These are phyloP conservation scores for Aspergillus niger DNA, from an alignment of 2,329 filamentous ascomycete species.

Conservation along the genomic window DNA sequence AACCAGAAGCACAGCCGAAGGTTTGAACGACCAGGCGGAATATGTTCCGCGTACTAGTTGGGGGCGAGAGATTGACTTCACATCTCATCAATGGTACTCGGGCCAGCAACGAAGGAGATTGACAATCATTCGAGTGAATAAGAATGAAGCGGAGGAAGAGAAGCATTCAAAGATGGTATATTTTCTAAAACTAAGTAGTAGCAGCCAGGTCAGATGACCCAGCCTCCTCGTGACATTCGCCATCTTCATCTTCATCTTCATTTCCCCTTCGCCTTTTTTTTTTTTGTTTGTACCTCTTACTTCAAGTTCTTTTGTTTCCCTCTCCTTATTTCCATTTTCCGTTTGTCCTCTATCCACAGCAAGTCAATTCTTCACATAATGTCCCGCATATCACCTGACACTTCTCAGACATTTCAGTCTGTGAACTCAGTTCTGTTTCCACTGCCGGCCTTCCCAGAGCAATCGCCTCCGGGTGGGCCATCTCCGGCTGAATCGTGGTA, in stretches of 20 bases:
- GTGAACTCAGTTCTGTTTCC: conserved; percentile 3
- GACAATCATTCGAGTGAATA: neutral
- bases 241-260: neutral
- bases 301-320: neutral
- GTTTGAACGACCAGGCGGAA: neutral
- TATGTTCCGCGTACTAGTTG: neutral
- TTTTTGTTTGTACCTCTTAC: neutral
- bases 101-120: neutral
- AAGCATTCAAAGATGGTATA: neutral
- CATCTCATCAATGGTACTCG: neutral
- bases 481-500: conserved; percentile 69
- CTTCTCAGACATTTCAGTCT: conserved; percentile 30
- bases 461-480: conserved; percentile 28
- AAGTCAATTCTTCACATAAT: conserved; percentile 55
- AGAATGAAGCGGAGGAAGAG: neutral
- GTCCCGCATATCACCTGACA: conserved; percentile 58
- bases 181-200: neutral
- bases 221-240: neutral
- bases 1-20: neutral
- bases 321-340: neutral
- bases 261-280: neutral
- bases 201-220: neutral
- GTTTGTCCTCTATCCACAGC: conserved; percentile 44
- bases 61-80: neutral
- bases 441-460: conserved; percentile 8